Evolutionary conservation across 2,329 filamentous ascomycete species (phyloP).

Genomic region (Tolypocladium amazonense): DNA sequence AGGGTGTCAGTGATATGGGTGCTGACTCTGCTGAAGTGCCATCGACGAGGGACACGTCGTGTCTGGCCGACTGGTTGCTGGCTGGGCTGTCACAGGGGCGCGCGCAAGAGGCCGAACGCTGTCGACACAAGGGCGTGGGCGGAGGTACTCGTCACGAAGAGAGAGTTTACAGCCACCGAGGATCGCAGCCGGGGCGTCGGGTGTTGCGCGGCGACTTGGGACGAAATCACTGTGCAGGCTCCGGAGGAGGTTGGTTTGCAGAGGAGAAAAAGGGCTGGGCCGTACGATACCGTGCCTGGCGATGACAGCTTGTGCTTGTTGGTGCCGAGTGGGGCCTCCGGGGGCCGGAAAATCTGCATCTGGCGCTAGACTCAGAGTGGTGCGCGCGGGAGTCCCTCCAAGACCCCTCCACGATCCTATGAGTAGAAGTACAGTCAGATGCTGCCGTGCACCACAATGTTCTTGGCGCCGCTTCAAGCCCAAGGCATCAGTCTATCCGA

Average conservation of each 20-base stretch:
- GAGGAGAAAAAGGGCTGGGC: background rate
- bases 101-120: background rate
- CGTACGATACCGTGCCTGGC: background rate
- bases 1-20: background rate
- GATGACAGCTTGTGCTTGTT: background rate
- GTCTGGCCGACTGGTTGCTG: background rate
- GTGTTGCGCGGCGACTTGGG: background rate
- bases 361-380: background rate
- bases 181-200: background rate
- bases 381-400: background rate
- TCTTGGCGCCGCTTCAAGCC: conserved; percentile 70
- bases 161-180: background rate
- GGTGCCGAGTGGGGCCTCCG: background rate
- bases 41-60: background rate
- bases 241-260: background rate
- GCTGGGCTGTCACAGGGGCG: background rate
- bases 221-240: background rate
- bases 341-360: background rate
- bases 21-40: background rate
- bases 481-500: conserved; percentile 57
- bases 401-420: background rate
- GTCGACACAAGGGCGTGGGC: background rate
- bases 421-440: conserved; percentile 87
- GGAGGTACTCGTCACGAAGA: background rate
- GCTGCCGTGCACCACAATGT: conserved; percentile 75